phyloP scores from a whole-genome alignment of 495 filamentous ascomycete species.

The Podospora appendiculata region DNA sequence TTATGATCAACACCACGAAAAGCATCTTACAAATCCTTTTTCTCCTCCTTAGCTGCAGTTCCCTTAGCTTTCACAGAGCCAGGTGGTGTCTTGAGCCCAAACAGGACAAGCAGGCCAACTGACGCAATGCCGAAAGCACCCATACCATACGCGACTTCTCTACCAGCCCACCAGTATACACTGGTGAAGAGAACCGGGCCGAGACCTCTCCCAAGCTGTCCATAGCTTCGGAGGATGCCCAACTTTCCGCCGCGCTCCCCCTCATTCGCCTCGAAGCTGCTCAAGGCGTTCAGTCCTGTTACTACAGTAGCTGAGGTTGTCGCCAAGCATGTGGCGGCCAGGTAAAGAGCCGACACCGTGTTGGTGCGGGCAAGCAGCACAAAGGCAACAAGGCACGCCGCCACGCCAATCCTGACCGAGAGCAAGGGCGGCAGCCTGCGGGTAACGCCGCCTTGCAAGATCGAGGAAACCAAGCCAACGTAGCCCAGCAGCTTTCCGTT shows the following conservation, averaged over 20 bases:
- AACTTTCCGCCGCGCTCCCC: constrained; percentile 78
- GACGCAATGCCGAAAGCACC: constrained; percentile 72
- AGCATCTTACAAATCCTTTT: constrained; percentile 28
- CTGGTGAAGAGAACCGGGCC: constrained; percentile 88
- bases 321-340: constrained; percentile 73
- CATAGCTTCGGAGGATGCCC: constrained; percentile 73
- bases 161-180: constrained; percentile 98
- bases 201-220: constrained; percentile 78
- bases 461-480: constrained; percentile 84
- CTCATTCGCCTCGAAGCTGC: constrained; percentile 77
- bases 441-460: constrained; percentile 81
- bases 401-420: constrained; percentile 70
- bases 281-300: constrained; percentile 83
- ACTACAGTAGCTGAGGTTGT: constrained; percentile 91
- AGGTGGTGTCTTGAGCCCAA: constrained; percentile 49
- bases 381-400: constrained; percentile 71
- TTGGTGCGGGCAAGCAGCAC: constrained; percentile 64
- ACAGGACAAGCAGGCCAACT: constrained; percentile 65
- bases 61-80: constrained; percentile 22
- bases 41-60: constrained; percentile 11
- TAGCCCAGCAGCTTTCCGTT: constrained; percentile 87
- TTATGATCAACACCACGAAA: not conserved
- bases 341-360: constrained; percentile 62
- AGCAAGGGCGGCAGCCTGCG: constrained; percentile 71
- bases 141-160: constrained; percentile 73